phyloP scores from a whole-genome alignment of 2,329 filamentous ascomycete genomes.

The Penicillium sp. region DNA sequence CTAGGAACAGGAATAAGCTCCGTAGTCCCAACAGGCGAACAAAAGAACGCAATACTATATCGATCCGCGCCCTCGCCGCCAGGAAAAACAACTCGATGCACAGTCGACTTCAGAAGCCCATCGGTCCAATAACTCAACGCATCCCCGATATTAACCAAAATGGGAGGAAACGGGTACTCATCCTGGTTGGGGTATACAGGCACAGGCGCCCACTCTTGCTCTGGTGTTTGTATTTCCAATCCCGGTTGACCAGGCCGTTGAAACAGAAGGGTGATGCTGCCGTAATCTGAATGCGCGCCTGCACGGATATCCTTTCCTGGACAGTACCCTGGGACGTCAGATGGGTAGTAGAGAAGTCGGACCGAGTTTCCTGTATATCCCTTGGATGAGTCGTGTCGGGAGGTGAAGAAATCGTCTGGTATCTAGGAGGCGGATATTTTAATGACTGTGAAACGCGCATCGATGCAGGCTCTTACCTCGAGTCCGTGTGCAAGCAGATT shows the following conservation, averaged over 20 bases:
- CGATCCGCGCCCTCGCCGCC: not conserved
- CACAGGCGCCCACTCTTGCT: conserved; percentile 2
- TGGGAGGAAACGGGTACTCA: conserved; percentile 8
- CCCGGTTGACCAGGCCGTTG: conserved; percentile 4
- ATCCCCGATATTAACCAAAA: conserved; percentile 10
- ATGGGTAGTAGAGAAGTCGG: conserved; percentile 6
- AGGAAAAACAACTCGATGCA: conserved; percentile 9
- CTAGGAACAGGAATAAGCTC: conserved; percentile 3
- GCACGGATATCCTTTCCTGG: conserved; percentile 9
- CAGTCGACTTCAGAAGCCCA: conserved; percentile 7
- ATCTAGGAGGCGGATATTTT: not conserved
- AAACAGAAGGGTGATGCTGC: conserved; percentile 7
- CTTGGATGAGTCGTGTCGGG: conserved; percentile 3
- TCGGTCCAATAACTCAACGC: conserved; percentile 11
- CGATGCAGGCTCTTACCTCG: not conserved
- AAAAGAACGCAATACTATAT: conserved; percentile 12
- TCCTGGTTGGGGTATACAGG: not conserved
- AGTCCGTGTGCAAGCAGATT: conserved; percentile 1
- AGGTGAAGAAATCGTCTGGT: conserved; percentile 5
- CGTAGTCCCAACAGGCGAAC: conserved; percentile 3
- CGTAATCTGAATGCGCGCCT: conserved; percentile 9
- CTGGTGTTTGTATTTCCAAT: conserved; percentile 4
- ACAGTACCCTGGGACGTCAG: not conserved
- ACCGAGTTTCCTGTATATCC: conserved; percentile 5
- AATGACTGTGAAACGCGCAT: too few species aligned